A percentile compares a stretch with the other conserved stretches of the same genome.
These are phyloP conservation scores for Arthrobotrys sphaeroides DNA, from an alignment of 2,329 filamentous ascomycete genomes.

Conservation along the genomic window DNA sequence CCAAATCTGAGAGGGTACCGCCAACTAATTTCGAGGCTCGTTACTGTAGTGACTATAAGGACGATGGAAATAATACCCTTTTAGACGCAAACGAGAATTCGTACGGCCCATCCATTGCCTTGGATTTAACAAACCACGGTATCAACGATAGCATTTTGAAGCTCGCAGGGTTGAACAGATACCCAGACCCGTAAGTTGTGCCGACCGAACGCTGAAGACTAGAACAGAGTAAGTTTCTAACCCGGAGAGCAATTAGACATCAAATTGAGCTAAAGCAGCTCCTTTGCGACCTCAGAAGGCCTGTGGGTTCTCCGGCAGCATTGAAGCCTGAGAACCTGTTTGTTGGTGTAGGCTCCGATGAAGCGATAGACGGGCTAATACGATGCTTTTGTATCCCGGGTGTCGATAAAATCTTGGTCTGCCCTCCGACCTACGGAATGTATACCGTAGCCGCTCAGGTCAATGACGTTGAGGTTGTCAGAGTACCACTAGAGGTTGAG, in stretches of 20 bases:
- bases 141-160: conserved; percentile 70
- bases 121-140: conserved; percentile 61
- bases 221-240: not conserved
- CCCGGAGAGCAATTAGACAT: conserved; percentile 67
- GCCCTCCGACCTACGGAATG: conserved; percentile 98
- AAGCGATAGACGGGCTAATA: conserved; percentile 93
- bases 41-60: conserved; percentile 86
- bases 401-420: conserved; percentile 88
- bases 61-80: conserved; percentile 93
- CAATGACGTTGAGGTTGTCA: conserved; percentile 87
- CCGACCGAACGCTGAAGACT: not conserved
- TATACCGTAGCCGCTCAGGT: conserved; percentile 93
- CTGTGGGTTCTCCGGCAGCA: conserved; percentile 63
- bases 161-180: conserved; percentile 85
- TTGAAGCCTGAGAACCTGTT: conserved; percentile 86
- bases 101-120: conserved; percentile 79
- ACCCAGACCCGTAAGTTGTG: conserved; percentile 79
- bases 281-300: conserved; percentile 85
- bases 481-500: conserved; percentile 72
- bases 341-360: conserved; percentile 93
- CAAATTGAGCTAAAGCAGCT: conserved; percentile 85
- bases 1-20: conserved; percentile 40
- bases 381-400: conserved; percentile 92
- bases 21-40: conserved; percentile 38
- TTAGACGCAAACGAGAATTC: conserved; percentile 99